Percentiles rank a stretch among this genome's conserved stretches.
These are phyloP conservation scores for Cladosporium oxysporum DNA, from an alignment of 2,329 filamentous ascomycete species.

Conservation along the genomic window DNA sequence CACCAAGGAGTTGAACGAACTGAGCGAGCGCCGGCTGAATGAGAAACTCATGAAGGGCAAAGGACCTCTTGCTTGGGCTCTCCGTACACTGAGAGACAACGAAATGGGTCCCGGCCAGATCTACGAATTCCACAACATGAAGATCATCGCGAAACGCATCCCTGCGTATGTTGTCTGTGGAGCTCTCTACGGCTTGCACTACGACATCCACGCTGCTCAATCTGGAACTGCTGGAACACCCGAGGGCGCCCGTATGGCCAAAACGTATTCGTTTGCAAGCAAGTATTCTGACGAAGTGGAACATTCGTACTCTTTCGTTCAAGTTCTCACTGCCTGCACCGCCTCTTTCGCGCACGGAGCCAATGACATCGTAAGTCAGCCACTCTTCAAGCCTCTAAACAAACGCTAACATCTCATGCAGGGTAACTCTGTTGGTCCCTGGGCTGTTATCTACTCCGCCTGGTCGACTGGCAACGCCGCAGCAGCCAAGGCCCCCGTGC, in stretches of 20 bases:
- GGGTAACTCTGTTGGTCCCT: conserved; percentile 64
- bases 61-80: conserved; percentile 78
- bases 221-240: conserved; percentile 69
- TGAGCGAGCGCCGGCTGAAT: conserved; percentile 61
- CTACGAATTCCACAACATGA: conserved; percentile 73
- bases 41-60: conserved; percentile 62
- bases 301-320: conserved; percentile 66
- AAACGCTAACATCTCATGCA: not conserved
- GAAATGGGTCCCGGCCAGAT: conserved; percentile 70
- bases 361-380: conserved; percentile 56
- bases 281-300: conserved; percentile 66
- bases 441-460: conserved; percentile 63
- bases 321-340: conserved; percentile 68
- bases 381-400: not conserved
- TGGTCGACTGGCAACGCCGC: conserved; percentile 54
- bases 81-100: conserved; percentile 74
- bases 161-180: conserved; percentile 67
- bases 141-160: conserved; percentile 62
- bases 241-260: conserved; percentile 69
- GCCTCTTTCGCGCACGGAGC: conserved; percentile 72
- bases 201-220: conserved; percentile 79
- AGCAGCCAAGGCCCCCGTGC: conserved; percentile 64
- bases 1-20: conserved; percentile 64
- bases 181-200: conserved; percentile 72
- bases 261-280: too few relatives aligned